Conservation (phyloP, 805 yeast species). For the Wickerhamomyces kurtzmanii region DNA sequence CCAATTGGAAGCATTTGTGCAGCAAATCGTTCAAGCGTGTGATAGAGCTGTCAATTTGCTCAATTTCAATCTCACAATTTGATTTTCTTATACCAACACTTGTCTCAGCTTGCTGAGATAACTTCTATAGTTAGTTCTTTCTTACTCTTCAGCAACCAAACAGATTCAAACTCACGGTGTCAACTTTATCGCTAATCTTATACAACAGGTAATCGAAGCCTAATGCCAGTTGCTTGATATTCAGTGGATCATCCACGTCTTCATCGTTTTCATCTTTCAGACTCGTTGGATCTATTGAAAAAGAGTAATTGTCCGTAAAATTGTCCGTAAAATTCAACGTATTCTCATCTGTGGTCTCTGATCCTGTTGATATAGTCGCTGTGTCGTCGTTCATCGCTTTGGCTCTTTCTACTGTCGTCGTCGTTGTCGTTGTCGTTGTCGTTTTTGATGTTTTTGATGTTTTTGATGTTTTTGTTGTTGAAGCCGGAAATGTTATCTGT, state of each 20-base stretch:
- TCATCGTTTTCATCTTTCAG: conserved; percentile 4
- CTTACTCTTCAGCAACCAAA: no score
- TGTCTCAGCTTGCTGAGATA: conserved; percentile 30
- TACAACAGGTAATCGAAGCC: conserved; percentile 57
- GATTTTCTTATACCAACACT: conserved; percentile 15
- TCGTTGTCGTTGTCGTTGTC: no score
- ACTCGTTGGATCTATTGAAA: neutral
- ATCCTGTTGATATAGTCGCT: neutral
- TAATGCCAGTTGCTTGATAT: conserved; percentile 47
- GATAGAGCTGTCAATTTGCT: conserved; percentile 30
- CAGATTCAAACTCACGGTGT: no score
- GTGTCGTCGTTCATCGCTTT: neutral
- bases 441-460: no score
- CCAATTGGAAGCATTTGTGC: conserved; percentile 37
- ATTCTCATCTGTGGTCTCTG: neutral
- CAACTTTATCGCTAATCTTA: conserved; percentile 48
- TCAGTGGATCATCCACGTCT: conserved; percentile 48
- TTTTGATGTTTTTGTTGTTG: no score
- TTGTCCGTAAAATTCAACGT: neutral
- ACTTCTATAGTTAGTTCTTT: no score
- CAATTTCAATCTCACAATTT: conserved; percentile 10
- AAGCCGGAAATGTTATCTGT: no score
- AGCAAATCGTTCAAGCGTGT: conserved; percentile 28
- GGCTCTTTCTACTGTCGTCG: no score
- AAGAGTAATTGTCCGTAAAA: neutral